These are phyloP conservation scores for Penicillium sp. DNA, from an alignment of 2,329 filamentous ascomycete species.

Conservation along the genomic window DNA sequence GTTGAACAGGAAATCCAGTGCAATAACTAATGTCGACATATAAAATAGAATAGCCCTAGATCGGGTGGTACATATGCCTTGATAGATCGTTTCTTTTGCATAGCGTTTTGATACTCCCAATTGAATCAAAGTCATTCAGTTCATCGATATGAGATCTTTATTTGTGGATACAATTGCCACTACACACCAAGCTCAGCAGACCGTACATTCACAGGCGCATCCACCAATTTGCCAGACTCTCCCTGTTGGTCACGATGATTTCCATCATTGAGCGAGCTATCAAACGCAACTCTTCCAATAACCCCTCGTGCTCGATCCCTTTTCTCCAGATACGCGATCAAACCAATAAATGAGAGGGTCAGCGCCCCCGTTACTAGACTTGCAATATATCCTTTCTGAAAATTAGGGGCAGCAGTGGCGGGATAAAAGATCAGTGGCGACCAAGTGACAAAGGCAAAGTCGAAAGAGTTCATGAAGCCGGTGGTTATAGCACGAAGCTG, in stretches of 20 bases:
- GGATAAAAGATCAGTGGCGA: slow-evolving; percentile 49
- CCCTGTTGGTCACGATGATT: background rate
- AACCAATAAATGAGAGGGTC: slow-evolving; percentile 41
- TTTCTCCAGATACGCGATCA: slow-evolving; percentile 44
- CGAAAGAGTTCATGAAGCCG: slow-evolving; percentile 51
- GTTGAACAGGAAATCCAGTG: background rate
- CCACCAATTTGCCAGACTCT: background rate
- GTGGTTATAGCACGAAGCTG: slow-evolving; percentile 52
- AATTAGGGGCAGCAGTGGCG: slow-evolving; percentile 47
- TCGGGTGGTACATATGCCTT: background rate
- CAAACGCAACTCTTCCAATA: slow-evolving; percentile 12
- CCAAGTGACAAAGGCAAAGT: slow-evolving; percentile 50
- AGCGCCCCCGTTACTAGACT: slow-evolving; percentile 44
- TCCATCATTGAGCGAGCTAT: background rate
- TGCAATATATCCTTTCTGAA: slow-evolving; percentile 45
- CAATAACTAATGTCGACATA: background rate
- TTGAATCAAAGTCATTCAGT: too few species aligned
- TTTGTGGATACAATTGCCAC: too few species aligned
- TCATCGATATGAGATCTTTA: too few species aligned
- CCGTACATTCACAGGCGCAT: slow-evolving; percentile 2
- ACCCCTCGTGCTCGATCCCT: slow-evolving; percentile 16
- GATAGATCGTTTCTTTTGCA: slow-evolving; percentile 8
- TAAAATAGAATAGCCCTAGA: background rate
- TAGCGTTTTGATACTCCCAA: slow-evolving; percentile 6
- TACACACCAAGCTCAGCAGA: slow-evolving; percentile 4